These are phyloP conservation scores for Vitis labrusca DNA, from an alignment of 164 flowering plant genomes.

Conservation along the genomic window DNA sequence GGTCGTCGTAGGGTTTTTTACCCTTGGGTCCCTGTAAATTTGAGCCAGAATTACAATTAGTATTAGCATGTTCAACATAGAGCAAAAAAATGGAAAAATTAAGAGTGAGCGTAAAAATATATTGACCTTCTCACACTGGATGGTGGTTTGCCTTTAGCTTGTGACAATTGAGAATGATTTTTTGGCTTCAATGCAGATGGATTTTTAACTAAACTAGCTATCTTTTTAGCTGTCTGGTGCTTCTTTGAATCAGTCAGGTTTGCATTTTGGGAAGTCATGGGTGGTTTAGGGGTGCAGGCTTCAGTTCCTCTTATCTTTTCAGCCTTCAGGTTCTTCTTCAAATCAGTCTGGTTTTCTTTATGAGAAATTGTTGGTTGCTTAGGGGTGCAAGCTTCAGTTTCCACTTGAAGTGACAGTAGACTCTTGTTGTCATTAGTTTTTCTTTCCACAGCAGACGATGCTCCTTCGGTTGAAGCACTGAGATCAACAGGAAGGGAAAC, in stretches of 20 bases:
- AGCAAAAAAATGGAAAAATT: neutral
- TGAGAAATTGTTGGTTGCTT: constrained; percentile 30
- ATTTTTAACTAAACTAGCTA: constrained; percentile 50
- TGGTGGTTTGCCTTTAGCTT: constrained; percentile 45
- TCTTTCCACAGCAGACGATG: constrained; percentile 2
- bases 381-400: constrained; percentile 62
- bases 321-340: constrained; percentile 56
- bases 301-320: constrained; percentile 41
- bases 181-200: constrained; percentile 60
- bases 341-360: constrained; percentile 21
- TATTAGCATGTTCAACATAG: neutral
- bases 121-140: constrained; percentile 44
- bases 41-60: neutral
- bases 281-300: constrained; percentile 64
- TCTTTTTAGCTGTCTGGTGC: constrained; percentile 50
- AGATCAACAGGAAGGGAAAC: neutral
- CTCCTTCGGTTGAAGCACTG: neutral
- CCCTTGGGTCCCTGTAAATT: constrained; percentile 33
- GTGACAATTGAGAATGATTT: constrained; percentile 40
- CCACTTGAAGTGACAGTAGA: constrained; percentile 8
- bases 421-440: constrained; percentile 14
- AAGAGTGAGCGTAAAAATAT: too few relatives aligned
- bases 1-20: constrained; percentile 36
- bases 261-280: constrained; percentile 22
- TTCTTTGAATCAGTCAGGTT: constrained; percentile 33